Evolutionary conservation across 78 protist genomes (phyloP), one percentile per base, ranked within the genome.

Genomic region (Chrysochromulina tobinii): DNA sequence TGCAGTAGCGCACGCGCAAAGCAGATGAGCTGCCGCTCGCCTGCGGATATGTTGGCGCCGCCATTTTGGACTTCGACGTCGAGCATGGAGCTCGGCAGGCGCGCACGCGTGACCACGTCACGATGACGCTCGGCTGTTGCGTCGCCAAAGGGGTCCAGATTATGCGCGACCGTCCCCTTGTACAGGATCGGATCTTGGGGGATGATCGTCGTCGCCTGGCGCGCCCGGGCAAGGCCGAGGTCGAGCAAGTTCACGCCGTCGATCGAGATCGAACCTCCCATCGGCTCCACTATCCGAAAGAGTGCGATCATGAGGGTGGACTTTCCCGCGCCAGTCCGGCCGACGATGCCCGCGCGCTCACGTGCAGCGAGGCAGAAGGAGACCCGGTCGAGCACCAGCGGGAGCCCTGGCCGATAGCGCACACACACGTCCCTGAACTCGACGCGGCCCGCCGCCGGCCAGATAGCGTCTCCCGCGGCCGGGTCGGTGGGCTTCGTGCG

Each of bases 21-120:
- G 88, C 99, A 97, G 18, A 98, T 48, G 53, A 98, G 94, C 94
- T 98, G 99, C 3, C 97, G 91, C 89, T 98, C 97, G 21, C 99
- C 99, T 1, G 87, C 1, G n/a, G 94, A 81, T 86, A 95, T 92
- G 92, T 98, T 98, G 53, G 94, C 93, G 66, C 97, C 88, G 59
- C 84, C 85, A n/a, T 90, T 91, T 18, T 87, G 8, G 51, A 93
- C 20, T 66, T 84, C 61, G 69, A 67, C 61, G 14, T 67, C 77
- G 75, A 94, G 88, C 25, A 87, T 6, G 11, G 25, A 3, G 59
- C 6, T 61, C 67, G 61, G 25, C 53, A 90, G 54, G 9, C 7
- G 61, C 54, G 53, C 91, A 18, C 58, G 66, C 25, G 6, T 25
- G 38, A 90, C 61, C 25, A 57, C 88, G 14, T 23, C 61, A 64